phyloP scores from a whole-genome alignment of 169 alveolate species.

The Cardiosporidium cionae region DNA sequence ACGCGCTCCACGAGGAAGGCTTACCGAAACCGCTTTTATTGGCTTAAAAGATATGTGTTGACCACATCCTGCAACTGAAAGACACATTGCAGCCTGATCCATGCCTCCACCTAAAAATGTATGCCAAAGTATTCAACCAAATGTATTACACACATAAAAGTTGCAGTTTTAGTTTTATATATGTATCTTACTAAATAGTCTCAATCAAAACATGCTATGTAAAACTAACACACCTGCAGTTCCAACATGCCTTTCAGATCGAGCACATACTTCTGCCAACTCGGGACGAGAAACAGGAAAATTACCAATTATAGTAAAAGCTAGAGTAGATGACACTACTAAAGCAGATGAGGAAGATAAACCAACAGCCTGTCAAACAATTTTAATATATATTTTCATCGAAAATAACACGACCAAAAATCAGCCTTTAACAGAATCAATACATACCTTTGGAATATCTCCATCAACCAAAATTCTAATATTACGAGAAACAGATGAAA shows the following conservation, averaged over 20 bases:
- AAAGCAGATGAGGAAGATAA: background rate
- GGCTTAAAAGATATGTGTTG: background rate
- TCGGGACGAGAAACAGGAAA: background rate
- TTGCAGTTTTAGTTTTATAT: too few relatives aligned
- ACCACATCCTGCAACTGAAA: background rate
- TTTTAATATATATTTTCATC: too few relatives aligned
- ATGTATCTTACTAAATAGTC: too few relatives aligned
- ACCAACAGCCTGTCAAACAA: background rate
- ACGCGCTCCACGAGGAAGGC: background rate
- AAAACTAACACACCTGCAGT: background rate
- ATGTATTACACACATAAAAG: too few relatives aligned
- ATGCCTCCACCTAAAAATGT: background rate
- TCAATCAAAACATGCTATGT: too few relatives aligned
- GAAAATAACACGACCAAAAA: too few relatives aligned
- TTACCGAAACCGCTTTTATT: background rate
- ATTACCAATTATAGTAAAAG: background rate
- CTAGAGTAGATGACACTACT: background rate
- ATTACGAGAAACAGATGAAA: too few relatives aligned
- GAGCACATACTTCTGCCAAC: background rate
- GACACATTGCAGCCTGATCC: background rate
- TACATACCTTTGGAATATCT: background rate
- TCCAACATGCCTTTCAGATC: background rate
- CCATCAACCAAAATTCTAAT: background rate
- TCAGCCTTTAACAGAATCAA: background rate
- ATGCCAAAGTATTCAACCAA: too few relatives aligned